Percentiles rank a stretch among this genome's conserved stretches.
Conservation (phyloP, 1,284 basidiomycete species). For the Ustilago nuda region DNA sequence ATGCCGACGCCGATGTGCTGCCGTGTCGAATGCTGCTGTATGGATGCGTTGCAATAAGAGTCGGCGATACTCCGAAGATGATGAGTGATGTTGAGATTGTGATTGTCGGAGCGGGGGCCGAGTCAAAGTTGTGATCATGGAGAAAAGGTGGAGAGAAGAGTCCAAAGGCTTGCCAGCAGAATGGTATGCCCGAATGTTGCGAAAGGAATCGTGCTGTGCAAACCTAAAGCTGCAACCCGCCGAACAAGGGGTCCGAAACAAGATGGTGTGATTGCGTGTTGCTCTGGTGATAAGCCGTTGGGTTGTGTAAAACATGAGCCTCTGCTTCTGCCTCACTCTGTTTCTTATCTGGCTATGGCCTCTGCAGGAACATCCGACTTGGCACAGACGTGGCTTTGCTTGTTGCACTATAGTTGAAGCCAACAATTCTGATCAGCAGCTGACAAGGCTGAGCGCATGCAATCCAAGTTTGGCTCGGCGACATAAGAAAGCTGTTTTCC, state of each 20-base stretch:
- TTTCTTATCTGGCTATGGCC: background rate
- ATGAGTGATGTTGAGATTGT: background rate
- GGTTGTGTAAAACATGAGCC: background rate
- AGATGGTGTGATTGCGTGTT: background rate
- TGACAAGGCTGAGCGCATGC: background rate
- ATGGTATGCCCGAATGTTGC: constrained; percentile 18
- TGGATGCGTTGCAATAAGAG: constrained; percentile 3
- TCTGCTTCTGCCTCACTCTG: background rate
- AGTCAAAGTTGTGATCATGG: background rate
- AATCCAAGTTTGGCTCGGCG: constrained; percentile 3
- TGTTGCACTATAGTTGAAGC: background rate
- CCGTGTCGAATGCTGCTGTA: background rate
- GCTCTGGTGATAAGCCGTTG: background rate
- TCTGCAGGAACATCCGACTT: background rate
- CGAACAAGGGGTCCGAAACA: constrained; percentile 2
- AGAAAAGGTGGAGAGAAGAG: background rate
- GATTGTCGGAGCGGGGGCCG: background rate
- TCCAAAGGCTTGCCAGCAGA: background rate
- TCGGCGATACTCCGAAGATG: background rate
- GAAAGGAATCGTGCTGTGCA: constrained; percentile 4
- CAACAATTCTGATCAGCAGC: background rate
- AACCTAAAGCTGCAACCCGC: constrained; percentile 2
- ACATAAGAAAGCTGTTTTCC: background rate
- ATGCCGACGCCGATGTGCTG: background rate
- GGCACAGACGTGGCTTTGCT: background rate